A percentile compares a stretch with the other conserved stretches of the same genome.
Conservation (phyloP, 2,329 filamentous ascomycete species). For the Shiraia sp. region DNA sequence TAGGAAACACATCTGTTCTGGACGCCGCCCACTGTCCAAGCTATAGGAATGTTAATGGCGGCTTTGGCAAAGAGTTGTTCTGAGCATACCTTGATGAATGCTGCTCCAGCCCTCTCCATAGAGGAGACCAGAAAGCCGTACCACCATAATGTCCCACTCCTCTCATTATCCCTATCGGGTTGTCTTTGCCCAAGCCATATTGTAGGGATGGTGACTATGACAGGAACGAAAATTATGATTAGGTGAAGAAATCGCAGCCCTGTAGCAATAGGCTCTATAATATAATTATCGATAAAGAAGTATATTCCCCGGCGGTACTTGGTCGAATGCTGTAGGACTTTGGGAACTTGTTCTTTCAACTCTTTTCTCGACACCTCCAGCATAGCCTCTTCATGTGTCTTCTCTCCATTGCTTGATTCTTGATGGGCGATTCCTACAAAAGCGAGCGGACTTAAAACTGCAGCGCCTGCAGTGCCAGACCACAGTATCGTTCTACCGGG, state of each 20-base stretch:
- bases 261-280: conserved; percentile 85
- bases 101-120: conserved; percentile 92
- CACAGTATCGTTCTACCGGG: conserved; percentile 35
- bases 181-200: conserved; percentile 77
- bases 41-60: conserved; percentile 49
- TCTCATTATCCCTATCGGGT: conserved; percentile 70
- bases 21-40: conserved; percentile 98
- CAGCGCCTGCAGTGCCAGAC: conserved; percentile 37
- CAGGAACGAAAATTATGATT: conserved; percentile 85
- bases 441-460: conserved; percentile 57
- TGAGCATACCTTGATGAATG: conserved; percentile 83
- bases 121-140: conserved; percentile 82
- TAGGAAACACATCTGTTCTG: conserved; percentile 92
- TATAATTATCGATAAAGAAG: conserved; percentile 69
- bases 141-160: conserved; percentile 89
- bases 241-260: conserved; percentile 87
- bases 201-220: conserved; percentile 76
- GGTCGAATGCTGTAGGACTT: conserved; percentile 63
- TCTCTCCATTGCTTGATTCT: conserved; percentile 49
- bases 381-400: conserved; percentile 86
- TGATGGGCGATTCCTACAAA: conserved; percentile 63
- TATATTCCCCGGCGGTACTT: conserved; percentile 63
- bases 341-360: conserved; percentile 69
- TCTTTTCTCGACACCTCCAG: conserved; percentile 79
- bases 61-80: no score